A percentile compares a stretch with the other conserved stretches of the same genome.
Evolutionary conservation across 139 green algal species (phyloP).

Genomic region (Chlamydomonas schloesseri): DNA sequence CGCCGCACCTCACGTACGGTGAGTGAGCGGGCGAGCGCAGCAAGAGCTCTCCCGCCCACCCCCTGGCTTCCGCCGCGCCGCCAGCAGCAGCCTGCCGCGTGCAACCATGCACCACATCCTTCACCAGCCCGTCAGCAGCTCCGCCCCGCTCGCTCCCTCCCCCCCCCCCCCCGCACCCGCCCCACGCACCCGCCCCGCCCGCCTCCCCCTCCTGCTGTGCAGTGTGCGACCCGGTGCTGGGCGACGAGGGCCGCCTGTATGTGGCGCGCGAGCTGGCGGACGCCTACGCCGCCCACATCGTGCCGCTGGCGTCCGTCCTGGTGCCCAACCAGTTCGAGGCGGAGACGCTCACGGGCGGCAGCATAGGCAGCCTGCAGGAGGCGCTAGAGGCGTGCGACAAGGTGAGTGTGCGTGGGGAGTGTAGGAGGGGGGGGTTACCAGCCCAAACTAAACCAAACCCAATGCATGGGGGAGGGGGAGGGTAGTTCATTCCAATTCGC

Average conservation of each 20-base stretch:
- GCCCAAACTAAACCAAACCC: too few species aligned
- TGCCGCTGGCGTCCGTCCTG: constrained; percentile 80
- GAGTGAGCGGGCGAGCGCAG: constrained; percentile 3
- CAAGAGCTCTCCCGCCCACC: not conserved
- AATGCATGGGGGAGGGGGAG: too few species aligned
- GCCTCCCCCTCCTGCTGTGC: constrained; percentile 67
- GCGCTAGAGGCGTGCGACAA: constrained; percentile 71
- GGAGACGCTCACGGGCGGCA: constrained; percentile 80
- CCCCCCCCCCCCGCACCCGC: not conserved
- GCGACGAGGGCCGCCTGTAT: constrained; percentile 92
- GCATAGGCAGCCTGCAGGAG: constrained; percentile 65
- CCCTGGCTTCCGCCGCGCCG: not conserved
- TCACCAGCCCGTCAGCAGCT: too few species aligned
- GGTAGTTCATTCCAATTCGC: too few species aligned
- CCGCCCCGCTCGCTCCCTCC: not conserved
- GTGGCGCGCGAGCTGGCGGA: constrained; percentile 78
- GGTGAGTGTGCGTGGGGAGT: too few species aligned
- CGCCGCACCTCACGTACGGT: constrained; percentile 75
- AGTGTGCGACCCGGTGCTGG: constrained; percentile 97
- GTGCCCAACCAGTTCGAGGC: constrained; percentile 94
- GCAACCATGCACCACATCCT: too few species aligned
- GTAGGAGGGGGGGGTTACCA: too few species aligned
- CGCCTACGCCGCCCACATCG: constrained; percentile 74
- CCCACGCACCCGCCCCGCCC: constrained; percentile 56
- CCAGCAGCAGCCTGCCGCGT: too few species aligned